These are phyloP conservation scores for Allomyces macrogynus DNA, from an alignment of 192 early-diverging fungal species.

Conservation along the genomic window DNA sequence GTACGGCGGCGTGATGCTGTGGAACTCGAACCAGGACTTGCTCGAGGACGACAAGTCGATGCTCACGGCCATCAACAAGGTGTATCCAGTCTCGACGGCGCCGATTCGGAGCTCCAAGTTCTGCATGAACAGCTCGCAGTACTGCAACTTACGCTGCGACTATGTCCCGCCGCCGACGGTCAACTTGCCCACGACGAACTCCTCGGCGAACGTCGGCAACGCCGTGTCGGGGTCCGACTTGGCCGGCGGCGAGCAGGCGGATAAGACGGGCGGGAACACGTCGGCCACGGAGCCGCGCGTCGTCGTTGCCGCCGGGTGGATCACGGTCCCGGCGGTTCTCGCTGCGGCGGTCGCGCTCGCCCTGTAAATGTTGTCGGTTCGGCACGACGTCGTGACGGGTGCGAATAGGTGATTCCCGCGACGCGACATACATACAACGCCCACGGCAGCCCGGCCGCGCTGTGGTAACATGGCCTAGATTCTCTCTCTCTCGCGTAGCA, in stretches of 20 bases:
- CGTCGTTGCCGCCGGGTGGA: background rate
- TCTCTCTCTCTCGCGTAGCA: too few relatives aligned
- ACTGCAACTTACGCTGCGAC: background rate
- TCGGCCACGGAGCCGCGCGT: background rate
- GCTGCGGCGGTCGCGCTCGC: background rate
- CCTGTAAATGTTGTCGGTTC: background rate
- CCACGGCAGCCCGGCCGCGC: too few relatives aligned
- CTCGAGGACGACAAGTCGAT: background rate
- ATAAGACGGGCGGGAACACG: background rate
- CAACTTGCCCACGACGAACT: background rate
- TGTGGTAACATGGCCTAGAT: too few relatives aligned
- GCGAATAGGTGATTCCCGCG: too few relatives aligned
- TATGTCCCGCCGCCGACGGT: background rate
- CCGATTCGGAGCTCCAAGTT: background rate
- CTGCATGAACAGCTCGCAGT: background rate
- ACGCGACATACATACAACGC: too few relatives aligned
- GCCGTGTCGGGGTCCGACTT: background rate
- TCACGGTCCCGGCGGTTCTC: background rate
- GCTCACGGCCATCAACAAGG: background rate
- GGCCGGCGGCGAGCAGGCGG: background rate
- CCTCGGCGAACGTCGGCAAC: background rate
- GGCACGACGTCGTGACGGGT: too few relatives aligned
- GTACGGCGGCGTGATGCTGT: background rate
- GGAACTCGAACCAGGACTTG: background rate
- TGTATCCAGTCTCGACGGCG: background rate